Conservation (phyloP, 176 grass and related monocot genomes). For the Poa pratensis region DNA sequence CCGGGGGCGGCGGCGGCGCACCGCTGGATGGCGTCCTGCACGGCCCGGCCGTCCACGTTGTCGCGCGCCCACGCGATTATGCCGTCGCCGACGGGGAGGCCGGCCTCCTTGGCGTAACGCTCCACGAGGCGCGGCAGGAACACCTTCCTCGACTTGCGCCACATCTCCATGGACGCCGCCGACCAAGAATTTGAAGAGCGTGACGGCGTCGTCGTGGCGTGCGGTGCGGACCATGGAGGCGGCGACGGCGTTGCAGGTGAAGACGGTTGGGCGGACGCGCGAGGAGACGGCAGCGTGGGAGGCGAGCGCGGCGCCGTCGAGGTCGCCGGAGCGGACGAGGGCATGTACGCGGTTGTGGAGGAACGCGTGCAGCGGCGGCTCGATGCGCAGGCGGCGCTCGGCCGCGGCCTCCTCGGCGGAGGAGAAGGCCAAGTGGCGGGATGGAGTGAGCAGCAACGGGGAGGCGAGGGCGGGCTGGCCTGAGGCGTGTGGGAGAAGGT, state of each 20-base stretch:
- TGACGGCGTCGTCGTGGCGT: constrained; percentile 49
- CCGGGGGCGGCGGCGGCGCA: constrained; percentile 40
- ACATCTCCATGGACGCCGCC: too few species aligned
- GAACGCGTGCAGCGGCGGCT: constrained; percentile 62
- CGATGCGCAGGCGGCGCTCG: constrained; percentile 65
- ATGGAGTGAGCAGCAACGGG: not conserved
- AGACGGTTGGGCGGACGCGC: constrained; percentile 70
- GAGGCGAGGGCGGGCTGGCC: not conserved
- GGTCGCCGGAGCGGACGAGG: constrained; percentile 56
- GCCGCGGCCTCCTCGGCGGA: constrained; percentile 50
- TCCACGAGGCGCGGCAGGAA: constrained; percentile 74
- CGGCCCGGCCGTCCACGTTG: not conserved
- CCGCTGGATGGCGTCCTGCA: constrained; percentile 51
- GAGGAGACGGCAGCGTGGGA: constrained; percentile 43
- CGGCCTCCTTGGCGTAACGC: constrained; percentile 75
- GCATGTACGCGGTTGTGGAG: constrained; percentile 65
- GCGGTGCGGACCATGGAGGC: constrained; percentile 51
- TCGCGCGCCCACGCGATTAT: constrained; percentile 36
- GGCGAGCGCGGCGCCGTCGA: constrained; percentile 41
- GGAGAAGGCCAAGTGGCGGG: constrained; percentile 35
- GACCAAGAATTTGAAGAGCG: constrained; percentile 54
- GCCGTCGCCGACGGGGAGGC: constrained; percentile 49
- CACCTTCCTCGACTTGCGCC: constrained; percentile 67
- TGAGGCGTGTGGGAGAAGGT: not conserved
- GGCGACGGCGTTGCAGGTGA: constrained; percentile 80